Conservation (phyloP, 257 asterid genomes). For the Gentiana macrophylla region DNA sequence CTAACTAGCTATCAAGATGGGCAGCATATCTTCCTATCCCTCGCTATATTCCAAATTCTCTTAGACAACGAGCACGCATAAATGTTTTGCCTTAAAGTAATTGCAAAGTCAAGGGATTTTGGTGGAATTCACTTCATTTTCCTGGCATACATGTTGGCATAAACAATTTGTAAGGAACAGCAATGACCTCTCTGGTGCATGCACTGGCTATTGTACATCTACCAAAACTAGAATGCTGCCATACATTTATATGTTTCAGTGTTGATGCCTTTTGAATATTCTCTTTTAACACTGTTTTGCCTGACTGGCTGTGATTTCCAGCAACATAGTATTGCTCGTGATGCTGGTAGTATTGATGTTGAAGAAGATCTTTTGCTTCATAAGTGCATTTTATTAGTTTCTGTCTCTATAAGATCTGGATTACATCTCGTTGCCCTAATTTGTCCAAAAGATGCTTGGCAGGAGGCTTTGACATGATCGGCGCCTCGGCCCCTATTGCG, state of each 20-base stretch:
- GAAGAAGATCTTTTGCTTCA: conserved; percentile 64
- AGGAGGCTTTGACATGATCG: too few relatives aligned
- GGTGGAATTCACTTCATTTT: too few relatives aligned
- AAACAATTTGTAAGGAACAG: too few relatives aligned
- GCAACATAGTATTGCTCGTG: conserved; percentile 91
- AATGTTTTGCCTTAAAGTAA: too few relatives aligned
- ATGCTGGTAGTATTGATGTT: conserved; percentile 83
- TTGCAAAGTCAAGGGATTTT: too few relatives aligned
- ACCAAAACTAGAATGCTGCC: background rate
- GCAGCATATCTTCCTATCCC: too few relatives aligned
- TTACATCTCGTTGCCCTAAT: conserved; percentile 9
- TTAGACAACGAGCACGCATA: too few relatives aligned
- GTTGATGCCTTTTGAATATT: background rate
- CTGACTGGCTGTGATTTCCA: conserved; percentile 22
- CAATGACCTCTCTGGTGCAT: background rate
- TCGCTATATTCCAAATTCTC: too few relatives aligned
- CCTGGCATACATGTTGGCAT: too few relatives aligned
- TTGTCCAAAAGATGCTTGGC: conserved; percentile 27
- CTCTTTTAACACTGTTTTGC: conserved; percentile 10
- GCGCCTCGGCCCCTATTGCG: too few relatives aligned
- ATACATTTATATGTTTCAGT: background rate
- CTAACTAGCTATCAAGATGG: too few relatives aligned
- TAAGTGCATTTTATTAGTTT: conserved; percentile 31
- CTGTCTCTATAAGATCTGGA: conserved; percentile 4
- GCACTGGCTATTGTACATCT: background rate